Percentiles rank a stretch among this genome's conserved stretches.
Conservation (phyloP, 345 rosid species). For the Eucalyptus cloeziana region DNA sequence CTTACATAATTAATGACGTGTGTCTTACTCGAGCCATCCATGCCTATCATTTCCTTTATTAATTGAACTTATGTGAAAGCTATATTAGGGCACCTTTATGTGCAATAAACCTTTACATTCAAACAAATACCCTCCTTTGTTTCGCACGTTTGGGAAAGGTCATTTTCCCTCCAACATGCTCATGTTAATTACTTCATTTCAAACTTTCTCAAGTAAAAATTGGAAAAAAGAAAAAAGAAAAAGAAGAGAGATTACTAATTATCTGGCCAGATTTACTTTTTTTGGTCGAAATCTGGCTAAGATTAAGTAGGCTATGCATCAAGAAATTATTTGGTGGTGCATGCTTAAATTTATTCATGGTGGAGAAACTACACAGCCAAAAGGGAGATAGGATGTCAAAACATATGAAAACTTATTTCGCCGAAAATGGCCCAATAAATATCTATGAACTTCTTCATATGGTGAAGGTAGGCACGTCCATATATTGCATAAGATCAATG, state of each 20-base stretch:
- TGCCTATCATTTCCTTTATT: not conserved
- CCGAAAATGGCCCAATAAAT: not conserved
- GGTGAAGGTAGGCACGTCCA: not conserved
- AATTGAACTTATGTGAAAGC: not conserved
- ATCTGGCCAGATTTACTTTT: not conserved
- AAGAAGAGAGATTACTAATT: not conserved
- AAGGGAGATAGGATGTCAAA: too few species aligned
- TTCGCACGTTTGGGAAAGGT: not conserved
- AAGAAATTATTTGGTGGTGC: too few species aligned
- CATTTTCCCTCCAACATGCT: not conserved
- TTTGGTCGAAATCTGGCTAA: too few species aligned
- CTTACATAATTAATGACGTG: not conserved
- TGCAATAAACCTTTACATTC: not conserved
- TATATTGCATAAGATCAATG: not conserved
- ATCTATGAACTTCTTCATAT: not conserved
- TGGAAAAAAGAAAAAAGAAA: not conserved
- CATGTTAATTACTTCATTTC: not conserved
- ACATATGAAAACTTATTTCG: not conserved
- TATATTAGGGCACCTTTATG: not conserved
- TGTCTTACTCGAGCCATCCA: not conserved
- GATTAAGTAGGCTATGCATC: too few species aligned
- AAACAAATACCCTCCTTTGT: not conserved
- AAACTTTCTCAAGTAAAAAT: not conserved
- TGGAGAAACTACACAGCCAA: too few species aligned
- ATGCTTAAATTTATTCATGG: too few species aligned